phyloP scores from a whole-genome alignment of 176 grass and related monocot species.

The Tillandsia leiboldiana region DNA sequence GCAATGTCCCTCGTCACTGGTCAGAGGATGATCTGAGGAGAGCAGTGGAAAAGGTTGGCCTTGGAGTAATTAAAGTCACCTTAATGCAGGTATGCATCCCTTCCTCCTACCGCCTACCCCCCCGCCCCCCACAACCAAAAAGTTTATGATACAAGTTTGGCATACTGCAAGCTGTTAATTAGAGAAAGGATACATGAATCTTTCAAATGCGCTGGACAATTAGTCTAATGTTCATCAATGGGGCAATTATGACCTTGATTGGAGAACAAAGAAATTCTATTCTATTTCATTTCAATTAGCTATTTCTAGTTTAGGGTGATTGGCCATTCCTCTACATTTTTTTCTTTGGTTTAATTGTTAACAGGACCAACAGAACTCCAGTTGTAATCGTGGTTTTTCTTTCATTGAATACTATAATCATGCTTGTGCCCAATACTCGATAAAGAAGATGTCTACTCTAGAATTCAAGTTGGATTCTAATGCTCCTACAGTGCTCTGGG shows the following conservation, averaged over 20 bases:
- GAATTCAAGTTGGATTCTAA: constrained; percentile 77
- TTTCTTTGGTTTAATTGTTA: constrained; percentile 3
- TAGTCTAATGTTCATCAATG: no score
- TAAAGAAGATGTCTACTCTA: constrained; percentile 62
- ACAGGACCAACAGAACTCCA: constrained; percentile 33
- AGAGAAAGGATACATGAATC: no score
- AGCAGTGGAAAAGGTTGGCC: constrained; percentile 56
- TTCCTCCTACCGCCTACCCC: no score
- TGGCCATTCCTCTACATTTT: background rate
- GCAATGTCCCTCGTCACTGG: constrained; percentile 73
- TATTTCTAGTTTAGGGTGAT: no score
- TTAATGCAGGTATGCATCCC: constrained; percentile 44
- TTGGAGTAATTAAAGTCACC: constrained; percentile 60
- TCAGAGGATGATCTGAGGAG: constrained; percentile 54
- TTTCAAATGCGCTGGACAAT: no score
- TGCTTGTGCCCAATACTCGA: constrained; percentile 76
- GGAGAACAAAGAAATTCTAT: no score
- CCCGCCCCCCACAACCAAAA: no score
- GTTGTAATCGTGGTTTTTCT: constrained; percentile 57
- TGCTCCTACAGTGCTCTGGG: constrained; percentile 68
- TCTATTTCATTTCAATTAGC: no score
- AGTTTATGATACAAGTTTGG: no score
- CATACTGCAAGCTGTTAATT: no score
- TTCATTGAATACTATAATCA: constrained; percentile 92
- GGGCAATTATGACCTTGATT: no score